Base-by-base conservation (phyloP, 202 grass and related monocot species). In the Zoysia matrella region DNA sequence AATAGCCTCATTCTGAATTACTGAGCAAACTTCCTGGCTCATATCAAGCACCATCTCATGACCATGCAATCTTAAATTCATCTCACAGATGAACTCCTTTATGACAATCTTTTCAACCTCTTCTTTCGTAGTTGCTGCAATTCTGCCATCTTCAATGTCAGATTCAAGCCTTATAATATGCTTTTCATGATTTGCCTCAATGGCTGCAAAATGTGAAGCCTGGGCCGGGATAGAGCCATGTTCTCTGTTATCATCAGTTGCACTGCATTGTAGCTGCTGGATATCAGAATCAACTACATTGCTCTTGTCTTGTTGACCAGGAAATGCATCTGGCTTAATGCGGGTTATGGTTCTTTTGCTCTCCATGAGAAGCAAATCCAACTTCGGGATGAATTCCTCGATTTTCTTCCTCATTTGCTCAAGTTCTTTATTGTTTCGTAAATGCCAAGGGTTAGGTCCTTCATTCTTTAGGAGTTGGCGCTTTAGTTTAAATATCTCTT, bases 391-490 rank as follows among this genome's bases (percentile, higher is more conserved):
- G 66, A 80, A 57, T 74, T 86, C 84, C 36, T 60, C 66, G 0
- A 94, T 78, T 76, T 89, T 87, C 75, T 84, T 91, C 69, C 86
- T 94, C 55, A 87, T 79, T 48, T 81, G 83, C 46, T 94, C 89
- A 82, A 79, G 74, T 58, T 94, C 92, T 72, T 89, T 94, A 41
- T 91, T 90, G 62, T 86, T 74, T 0, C 87, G 83, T 72, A 81
- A 75, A 52, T 94, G 83, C 46, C 3, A 87, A 41, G 76, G 83
- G 53, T 72, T 86, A 47, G 89, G 22, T 54, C 92, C 86, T 45
- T 88, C 89, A 30, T 79, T 88, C 1, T 79, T 91, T 40, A 91
- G 77, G 56, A 80, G 45, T 0, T 89, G 65, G 4, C 92, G 58
- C 42, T 91, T 94, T 43, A 94, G 68, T 64, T 15, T n/a, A 9